Conservation (phyloP, 345 rosid species). For the Lumnitzera racemosa region DNA sequence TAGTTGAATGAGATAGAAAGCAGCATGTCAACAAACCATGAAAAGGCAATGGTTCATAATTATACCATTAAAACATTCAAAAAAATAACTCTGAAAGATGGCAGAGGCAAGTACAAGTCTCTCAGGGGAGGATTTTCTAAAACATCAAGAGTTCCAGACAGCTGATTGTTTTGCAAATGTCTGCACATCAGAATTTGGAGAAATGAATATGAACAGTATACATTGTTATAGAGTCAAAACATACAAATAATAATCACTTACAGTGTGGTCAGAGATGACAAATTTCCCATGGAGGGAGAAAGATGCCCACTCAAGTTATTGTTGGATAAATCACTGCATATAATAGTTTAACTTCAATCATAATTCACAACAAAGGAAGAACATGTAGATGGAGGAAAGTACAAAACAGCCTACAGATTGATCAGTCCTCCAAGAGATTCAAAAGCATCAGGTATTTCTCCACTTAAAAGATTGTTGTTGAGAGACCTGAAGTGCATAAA, state of each 20-base stretch:
- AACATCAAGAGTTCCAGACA: slow-evolving; percentile 84
- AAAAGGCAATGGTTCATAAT: no score
- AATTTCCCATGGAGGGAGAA: slow-evolving; percentile 65
- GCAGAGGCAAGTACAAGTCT: slow-evolving; percentile 61
- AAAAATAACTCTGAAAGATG: slow-evolving; percentile 9
- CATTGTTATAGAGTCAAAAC: not conserved
- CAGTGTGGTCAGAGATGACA: slow-evolving; percentile 67
- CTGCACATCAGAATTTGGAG: slow-evolving; percentile 48
- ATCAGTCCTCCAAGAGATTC: slow-evolving; percentile 52
- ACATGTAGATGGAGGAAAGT: slow-evolving; percentile 5
- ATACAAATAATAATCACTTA: slow-evolving; percentile 24
- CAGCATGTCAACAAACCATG: not conserved
- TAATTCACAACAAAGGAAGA: slow-evolving; percentile 6
- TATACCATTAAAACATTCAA: slow-evolving; percentile 1
- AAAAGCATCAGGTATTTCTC: slow-evolving; percentile 87
- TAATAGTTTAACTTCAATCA: slow-evolving; percentile 15
- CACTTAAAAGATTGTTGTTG: slow-evolving; percentile 65
- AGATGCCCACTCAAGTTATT: slow-evolving; percentile 81
- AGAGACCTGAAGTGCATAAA: slow-evolving; percentile 59
- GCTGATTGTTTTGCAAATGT: slow-evolving; percentile 76
- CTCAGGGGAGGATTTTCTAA: slow-evolving; percentile 74
- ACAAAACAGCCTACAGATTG: slow-evolving; percentile 62
- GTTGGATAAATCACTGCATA: slow-evolving; percentile 68
- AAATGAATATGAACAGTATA: not conserved
- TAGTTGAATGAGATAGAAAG: slow-evolving; percentile 18